Evolutionary conservation across 176 grass and related monocot species (phyloP).

Genomic region (Carex kokanica): DNA sequence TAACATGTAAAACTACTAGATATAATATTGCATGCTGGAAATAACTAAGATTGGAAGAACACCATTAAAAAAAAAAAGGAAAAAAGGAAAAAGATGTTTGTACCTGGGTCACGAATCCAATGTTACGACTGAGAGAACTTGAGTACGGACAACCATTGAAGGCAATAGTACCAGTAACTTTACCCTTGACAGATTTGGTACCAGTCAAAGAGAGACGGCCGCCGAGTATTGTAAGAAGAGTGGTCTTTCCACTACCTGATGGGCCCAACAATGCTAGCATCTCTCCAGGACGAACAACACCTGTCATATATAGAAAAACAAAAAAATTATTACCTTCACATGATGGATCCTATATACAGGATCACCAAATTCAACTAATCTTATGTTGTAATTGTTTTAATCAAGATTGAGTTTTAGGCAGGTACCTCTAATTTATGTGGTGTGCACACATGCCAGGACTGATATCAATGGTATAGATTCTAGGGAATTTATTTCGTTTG

Average conservation of each 20-base stretch:
- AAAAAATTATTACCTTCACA: not conserved
- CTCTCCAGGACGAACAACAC: constrained; percentile 38
- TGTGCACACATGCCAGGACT: not conserved
- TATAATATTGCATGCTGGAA: not conserved
- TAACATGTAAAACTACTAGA: not conserved
- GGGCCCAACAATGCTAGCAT: constrained; percentile 45
- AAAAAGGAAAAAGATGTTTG: no score
- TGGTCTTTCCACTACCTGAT: constrained; percentile 50
- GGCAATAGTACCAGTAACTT: constrained; percentile 34
- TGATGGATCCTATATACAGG: not conserved
- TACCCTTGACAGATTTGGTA: not conserved
- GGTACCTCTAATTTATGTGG: not conserved
- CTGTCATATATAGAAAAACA: not conserved
- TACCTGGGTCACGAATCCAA: constrained; percentile 44
- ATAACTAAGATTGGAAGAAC: no score
- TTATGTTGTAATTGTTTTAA: not conserved
- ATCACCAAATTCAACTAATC: not conserved
- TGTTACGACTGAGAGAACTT: constrained; percentile 35
- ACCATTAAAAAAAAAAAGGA: no score
- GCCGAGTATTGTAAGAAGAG: constrained; percentile 36
- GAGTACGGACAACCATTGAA: constrained; percentile 42
- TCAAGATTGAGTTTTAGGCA: not conserved
- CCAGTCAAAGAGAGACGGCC: constrained; percentile 20
- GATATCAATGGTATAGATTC: not conserved
- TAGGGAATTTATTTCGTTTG: not conserved